Evolutionary conservation across 768 basidiomycete genomes (phyloP).

Genomic region (Rhizopogon vulgaris): DNA sequence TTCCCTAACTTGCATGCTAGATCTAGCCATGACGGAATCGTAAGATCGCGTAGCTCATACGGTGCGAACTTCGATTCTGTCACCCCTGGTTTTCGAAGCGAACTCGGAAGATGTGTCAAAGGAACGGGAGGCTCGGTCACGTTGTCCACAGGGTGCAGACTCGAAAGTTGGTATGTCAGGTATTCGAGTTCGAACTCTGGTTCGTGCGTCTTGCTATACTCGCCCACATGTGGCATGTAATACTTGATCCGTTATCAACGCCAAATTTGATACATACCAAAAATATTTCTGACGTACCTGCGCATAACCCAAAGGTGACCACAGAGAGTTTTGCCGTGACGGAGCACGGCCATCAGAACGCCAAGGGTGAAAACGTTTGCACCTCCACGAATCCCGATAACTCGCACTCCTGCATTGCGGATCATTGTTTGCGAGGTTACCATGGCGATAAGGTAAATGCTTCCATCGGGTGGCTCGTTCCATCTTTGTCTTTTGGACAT

Average conservation of each 20-base stretch:
- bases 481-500: not conserved
- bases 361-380: conserved; percentile 55
- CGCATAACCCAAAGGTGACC: conserved; percentile 77
- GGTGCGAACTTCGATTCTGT: conserved; percentile 54
- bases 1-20: conserved; percentile 60
- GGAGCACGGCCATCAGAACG: conserved; percentile 60
- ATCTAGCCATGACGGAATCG: conserved; percentile 65
- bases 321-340: conserved; percentile 60
- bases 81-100: conserved; percentile 35
- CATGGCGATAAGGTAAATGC: conserved; percentile 37
- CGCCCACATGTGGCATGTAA: conserved; percentile 53
- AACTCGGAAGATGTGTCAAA: conserved; percentile 44
- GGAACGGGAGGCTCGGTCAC: conserved; percentile 46
- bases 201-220: conserved; percentile 37
- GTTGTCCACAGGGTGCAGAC: conserved; percentile 31
- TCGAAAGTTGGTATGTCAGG: conserved; percentile 49
- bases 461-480: conserved; percentile 3
- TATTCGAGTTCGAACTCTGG: conserved; percentile 78
- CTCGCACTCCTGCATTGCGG: conserved; percentile 42
- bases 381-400: conserved; percentile 59
- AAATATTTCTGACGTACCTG: conserved; percentile 49
- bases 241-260: conserved; percentile 38
- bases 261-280: conserved; percentile 4
- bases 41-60: conserved; percentile 72
- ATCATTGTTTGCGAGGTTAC: conserved; percentile 38